These are phyloP conservation scores for Citrullus mucosospermus DNA, from an alignment of 306 rosid species.

Conservation along the genomic window DNA sequence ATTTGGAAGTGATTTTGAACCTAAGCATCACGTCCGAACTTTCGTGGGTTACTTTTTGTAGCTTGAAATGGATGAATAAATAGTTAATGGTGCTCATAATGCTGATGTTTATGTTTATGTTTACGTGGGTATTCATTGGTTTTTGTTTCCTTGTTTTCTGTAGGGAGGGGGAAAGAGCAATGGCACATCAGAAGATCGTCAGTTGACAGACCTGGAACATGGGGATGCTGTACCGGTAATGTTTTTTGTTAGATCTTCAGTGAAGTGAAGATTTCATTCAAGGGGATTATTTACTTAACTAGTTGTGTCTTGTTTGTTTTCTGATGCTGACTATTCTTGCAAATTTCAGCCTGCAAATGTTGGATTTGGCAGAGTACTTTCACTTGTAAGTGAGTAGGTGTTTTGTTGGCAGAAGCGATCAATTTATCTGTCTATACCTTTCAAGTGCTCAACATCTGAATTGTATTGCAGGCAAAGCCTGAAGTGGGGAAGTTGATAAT, in stretches of 20 bases:
- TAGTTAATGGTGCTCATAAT: neutral
- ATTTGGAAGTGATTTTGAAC: too few species aligned
- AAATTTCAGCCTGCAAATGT: constrained; percentile 41
- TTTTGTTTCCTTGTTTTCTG: neutral
- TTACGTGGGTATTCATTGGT: neutral
- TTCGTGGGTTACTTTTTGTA: neutral
- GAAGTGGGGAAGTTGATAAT: constrained; percentile 46
- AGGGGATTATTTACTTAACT: neutral
- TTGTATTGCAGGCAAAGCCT: constrained; percentile 42
- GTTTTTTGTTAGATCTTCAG: neutral
- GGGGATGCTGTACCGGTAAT: constrained; percentile 57
- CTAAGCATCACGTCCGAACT: neutral
- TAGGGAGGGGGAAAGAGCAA: constrained; percentile 32
- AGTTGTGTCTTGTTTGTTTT: neutral
- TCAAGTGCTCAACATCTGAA: neutral
- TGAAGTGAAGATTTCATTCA: neutral
- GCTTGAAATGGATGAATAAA: neutral
- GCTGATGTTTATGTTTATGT: neutral
- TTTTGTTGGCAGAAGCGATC: constrained; percentile 1
- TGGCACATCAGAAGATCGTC: constrained; percentile 20
- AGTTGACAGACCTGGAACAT: constrained; percentile 41
- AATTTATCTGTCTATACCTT: neutral
- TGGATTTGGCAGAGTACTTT: constrained; percentile 21
- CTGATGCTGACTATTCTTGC: constrained; percentile 7
- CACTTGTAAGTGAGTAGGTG: constrained; percentile 44